These are phyloP conservation scores for Epichloe gansuensis DNA, from an alignment of 2,329 filamentous ascomycete genomes.

Conservation along the genomic window DNA sequence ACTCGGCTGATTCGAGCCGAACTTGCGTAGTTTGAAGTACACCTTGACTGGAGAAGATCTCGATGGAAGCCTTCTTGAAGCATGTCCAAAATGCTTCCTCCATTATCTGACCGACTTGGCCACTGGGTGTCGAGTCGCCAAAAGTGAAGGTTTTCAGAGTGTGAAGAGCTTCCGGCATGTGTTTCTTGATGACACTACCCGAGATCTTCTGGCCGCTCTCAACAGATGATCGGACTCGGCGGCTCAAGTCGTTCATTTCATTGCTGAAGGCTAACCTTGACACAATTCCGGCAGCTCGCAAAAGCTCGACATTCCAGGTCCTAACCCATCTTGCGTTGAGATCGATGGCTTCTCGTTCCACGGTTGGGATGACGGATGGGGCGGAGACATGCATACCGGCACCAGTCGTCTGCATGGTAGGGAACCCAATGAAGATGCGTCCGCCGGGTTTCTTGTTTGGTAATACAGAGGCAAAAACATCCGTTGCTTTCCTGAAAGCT, in stretches of 20 bases:
- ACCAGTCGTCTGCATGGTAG: conserved; percentile 92
- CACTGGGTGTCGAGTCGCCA: conserved; percentile 77
- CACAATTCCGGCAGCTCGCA: conserved; percentile 81
- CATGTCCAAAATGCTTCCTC: conserved; percentile 96
- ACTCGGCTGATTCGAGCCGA: conserved; percentile 56
- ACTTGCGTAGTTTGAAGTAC: conserved; percentile 75
- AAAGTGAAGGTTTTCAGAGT: conserved; percentile 81
- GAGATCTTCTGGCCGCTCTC: conserved; percentile 39
- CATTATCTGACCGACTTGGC: conserved; percentile 70
- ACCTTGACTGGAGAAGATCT: conserved; percentile 78
- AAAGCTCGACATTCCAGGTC: conserved; percentile 89
- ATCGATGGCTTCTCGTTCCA: conserved; percentile 93
- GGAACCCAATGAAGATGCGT: conserved; percentile 92
- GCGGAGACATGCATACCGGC: conserved; percentile 89
- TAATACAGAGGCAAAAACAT: conserved; percentile 82
- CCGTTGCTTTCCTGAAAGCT: conserved; percentile 44
- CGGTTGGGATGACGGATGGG: conserved; percentile 90
- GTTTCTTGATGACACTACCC: conserved; percentile 49
- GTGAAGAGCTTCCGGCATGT: conserved; percentile 69
- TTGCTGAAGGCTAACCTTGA: conserved; percentile 76
- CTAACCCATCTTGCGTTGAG: conserved; percentile 90
- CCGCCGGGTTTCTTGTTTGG: conserved; percentile 72
- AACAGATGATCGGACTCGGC: conserved; percentile 38
- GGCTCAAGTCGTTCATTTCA: conserved; percentile 68
- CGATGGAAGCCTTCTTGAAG: conserved; percentile 68